phyloP scores from a whole-genome alignment of 495 filamentous ascomycete genomes.

The Parathielavia appendiculata region DNA sequence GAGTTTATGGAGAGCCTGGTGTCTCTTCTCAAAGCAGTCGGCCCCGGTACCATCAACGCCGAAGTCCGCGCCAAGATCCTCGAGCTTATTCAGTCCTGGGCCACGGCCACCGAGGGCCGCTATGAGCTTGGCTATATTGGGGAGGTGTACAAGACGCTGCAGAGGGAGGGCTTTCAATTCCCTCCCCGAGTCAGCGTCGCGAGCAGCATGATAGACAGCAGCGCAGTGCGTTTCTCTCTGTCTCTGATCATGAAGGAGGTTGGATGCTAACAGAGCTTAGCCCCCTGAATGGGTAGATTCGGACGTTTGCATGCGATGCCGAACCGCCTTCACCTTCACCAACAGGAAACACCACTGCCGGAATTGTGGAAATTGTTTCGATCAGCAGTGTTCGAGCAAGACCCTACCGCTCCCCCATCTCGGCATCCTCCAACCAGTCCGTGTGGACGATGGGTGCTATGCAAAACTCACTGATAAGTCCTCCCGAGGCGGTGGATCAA shows the following conservation, averaged over 20 bases:
- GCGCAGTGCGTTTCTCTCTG: conserved; percentile 61
- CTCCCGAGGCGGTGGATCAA: conserved; percentile 26
- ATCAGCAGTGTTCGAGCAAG: conserved; percentile 88
- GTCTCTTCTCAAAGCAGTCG: conserved; percentile 76
- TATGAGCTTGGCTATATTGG: conserved; percentile 78
- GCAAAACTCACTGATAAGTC: conserved; percentile 78
- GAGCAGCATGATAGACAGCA: conserved; percentile 94
- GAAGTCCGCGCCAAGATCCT: conserved; percentile 87
- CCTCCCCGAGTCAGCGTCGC: conserved; percentile 82
- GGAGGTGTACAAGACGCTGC: conserved; percentile 76
- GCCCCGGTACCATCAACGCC: conserved; percentile 67
- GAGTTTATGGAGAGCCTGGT: conserved; percentile 98
- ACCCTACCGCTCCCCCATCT: conserved; percentile 82
- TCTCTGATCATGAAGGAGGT: background rate
- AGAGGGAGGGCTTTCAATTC: conserved; percentile 81
- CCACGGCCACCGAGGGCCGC: conserved; percentile 80
- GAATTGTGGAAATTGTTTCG: conserved; percentile 96
- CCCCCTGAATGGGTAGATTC: conserved; percentile 97
- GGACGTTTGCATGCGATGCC: conserved; percentile 97
- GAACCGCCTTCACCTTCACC: conserved; percentile 91
- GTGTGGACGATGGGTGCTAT: conserved; percentile 97
- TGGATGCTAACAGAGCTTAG: conserved; percentile 42
- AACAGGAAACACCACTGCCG: conserved; percentile 97
- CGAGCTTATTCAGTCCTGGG: conserved; percentile 91
- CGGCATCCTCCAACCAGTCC: conserved; percentile 83